Evolutionary conservation across 176 grass and related monocot species (phyloP), one percentile per base, ranked within the genome.

Genomic region (Phoenix roebelenii): DNA sequence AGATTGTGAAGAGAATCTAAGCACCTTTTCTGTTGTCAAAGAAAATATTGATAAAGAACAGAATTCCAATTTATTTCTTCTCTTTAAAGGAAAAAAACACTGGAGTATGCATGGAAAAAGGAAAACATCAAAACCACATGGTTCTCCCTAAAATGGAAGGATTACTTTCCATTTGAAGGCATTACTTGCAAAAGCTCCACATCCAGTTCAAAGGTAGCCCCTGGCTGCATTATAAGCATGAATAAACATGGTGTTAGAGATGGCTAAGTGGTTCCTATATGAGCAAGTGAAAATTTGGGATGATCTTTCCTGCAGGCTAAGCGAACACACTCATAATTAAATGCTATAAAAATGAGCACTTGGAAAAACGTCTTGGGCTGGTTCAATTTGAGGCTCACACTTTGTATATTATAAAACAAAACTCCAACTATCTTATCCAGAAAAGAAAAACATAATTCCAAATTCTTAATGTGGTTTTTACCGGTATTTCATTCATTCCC

Each of bases 401-500:
- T 44, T 44, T 44, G 35, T 14, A 12, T 44, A 44, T 44, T 3
- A 14, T 12, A 12, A 44, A 44, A 44, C 0, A 14, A 44, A 14
- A 44, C 12, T 44, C 10, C 35, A 44, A 9, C 12, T 3, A 44
- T 44, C 35, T 25, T 68, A 65, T 50, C 7, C 23, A 25, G 51
- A 65, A 22, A 23, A 49, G 29, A 23, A 50, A 4, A 58, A 57
- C 16, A 49, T 48, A 44, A 44, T 44, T 57, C 30, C 24, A 20
- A 16, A 29, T 64, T 55, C 60, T 10, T 4, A 2, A 51, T 23
- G 28, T 16, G 39, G 25, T 39, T 1, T 59, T 74, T 85, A 97
- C 87, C 70, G 87, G 87, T 65, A 97, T 97, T 72, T 91, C 92
- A 39, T 71, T 78, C 78, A 73, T 67, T 22, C 87, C 92, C 32